Conservation (phyloP, 176 grass and related monocot genomes). For the Zea mays region Zm-B73-REFERENCE-NAM-5.0 NC_050099.1:189016001-189016500, state of each 20-base stretch:
- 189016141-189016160: not conserved
- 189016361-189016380: not conserved
- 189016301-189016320: too few species aligned
- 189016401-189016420: not conserved
- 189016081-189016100: not conserved
- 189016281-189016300: too few species aligned
- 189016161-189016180: not conserved
- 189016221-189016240: too few species aligned
- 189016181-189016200: not conserved
- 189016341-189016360: not conserved
- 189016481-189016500: constrained; percentile 20
- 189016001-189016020: constrained; percentile 11
- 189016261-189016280: too few species aligned
- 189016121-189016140: not conserved
- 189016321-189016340: not conserved
- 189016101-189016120: not conserved
- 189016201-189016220: too few species aligned
- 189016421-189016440: not conserved
- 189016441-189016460: not conserved
- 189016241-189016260: too few species aligned
- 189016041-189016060: not conserved
- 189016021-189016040: not conserved
- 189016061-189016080: constrained; percentile 1
- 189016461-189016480: not conserved
- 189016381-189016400: not conserved